Base-by-base conservation (phyloP, 352 stramenopile species). In the Phytophthora pluvialis region DNA sequence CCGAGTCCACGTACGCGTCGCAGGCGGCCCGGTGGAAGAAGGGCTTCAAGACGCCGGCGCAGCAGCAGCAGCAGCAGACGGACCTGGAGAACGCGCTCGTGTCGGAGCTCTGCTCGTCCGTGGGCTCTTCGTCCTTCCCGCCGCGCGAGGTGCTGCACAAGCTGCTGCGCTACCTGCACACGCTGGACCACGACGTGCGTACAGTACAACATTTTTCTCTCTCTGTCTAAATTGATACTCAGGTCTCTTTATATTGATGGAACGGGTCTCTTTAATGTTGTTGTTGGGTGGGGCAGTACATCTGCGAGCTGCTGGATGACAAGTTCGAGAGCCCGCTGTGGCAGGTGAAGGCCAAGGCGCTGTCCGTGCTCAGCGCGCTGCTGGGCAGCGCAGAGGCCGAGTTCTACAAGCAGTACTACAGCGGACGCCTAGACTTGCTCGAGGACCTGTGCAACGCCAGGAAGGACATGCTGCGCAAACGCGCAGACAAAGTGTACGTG, bases 261-360 rank as follows among this genome's bases (percentile, higher is more conserved):
- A 32, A 18, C 4, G 13, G 5, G 3, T 28, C 9, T 57, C 15
- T 38, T 28, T 44, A n/a, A 35, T 21, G 3, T 21, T 31, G 18
- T 47, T 33, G 6, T 16, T 49, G 26, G n/a, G n/a, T n/a, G n/a
- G n/a, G n/a, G 6, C 31, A 93, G 80, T 95, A 95, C 54, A 67
- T 92, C 29, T 94, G 87, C 53, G 83, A 95, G 67, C 72, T 94
- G 26, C 72, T 95, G n/a, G 80, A 94, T 47, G 80, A 90, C 63
- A 95, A 94, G 70, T 83, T 95, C n/a, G 80, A 91, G 69, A 82
- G 83, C 55, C 73, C 72, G 33, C 36, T 95, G 51, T 95, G 87
- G 87, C 87, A 94, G 57, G 80, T 93, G 10, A 85, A 93, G 72
- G 85, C 77, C 53, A 93, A 93, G 60, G 85, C 87, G 6, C 46